phyloP scores from a whole-genome alignment of 495 filamentous ascomycete species.

The Lasiosphaeriaceae sp. region DNA sequence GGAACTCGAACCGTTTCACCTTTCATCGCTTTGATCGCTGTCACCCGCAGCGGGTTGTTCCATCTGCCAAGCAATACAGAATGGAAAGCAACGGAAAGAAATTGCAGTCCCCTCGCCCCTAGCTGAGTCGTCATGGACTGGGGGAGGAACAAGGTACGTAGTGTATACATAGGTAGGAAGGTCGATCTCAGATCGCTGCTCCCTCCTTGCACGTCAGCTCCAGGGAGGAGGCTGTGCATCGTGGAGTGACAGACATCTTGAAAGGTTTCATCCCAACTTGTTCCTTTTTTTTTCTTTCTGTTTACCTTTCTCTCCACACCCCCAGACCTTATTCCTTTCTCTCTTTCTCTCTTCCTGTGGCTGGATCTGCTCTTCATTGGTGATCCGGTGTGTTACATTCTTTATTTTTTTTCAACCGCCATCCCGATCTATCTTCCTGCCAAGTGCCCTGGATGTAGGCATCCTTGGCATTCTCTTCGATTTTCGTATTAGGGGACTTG shows the following conservation, averaged over 20 bases:
- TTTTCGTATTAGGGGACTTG: constrained; percentile 1
- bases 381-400: not conserved
- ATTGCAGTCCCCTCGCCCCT: not conserved
- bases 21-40: not conserved
- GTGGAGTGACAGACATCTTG: too few relatives aligned
- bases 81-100: not conserved
- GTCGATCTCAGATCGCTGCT: too few relatives aligned
- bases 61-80: not conserved
- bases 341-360: not conserved
- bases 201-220: too few relatives aligned
- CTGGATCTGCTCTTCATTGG: constrained; percentile 1
- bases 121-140: not conserved
- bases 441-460: not conserved
- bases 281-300: constrained; percentile 5
- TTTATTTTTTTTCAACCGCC: not conserved
- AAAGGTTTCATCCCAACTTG: constrained; percentile 9
- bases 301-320: constrained; percentile 7
- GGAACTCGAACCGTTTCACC: constrained; percentile 34
- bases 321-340: too few relatives aligned
- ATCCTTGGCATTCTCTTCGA: constrained; percentile 8
- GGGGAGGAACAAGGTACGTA: too few relatives aligned
- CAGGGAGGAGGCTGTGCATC: too few relatives aligned
- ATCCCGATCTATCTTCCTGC: not conserved
- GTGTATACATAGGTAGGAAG: not conserved
- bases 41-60: too few relatives aligned